Conservation (phyloP, 805 yeast species). For the Metschnikowia vanudenii region DNA sequence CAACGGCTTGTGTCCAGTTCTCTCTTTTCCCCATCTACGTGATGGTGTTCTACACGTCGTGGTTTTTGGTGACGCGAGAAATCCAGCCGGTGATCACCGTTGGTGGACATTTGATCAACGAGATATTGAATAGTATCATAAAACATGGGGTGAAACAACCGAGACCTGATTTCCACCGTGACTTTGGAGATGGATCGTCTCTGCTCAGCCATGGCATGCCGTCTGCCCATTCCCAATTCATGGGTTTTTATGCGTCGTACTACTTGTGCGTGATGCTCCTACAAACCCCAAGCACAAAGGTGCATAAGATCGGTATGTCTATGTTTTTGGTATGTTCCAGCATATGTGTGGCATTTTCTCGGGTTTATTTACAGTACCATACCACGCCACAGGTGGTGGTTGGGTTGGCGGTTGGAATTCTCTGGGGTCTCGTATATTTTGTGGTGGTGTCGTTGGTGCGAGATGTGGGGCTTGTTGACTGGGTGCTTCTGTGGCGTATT, state of each 20-base stretch:
- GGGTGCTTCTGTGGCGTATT: conserved; percentile 60
- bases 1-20: conserved; percentile 63
- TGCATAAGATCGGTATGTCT: conserved; percentile 21
- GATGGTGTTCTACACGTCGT: conserved; percentile 74
- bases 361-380: conserved; percentile 81
- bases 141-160: conserved; percentile 67
- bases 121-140: conserved; percentile 63
- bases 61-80: conserved; percentile 82
- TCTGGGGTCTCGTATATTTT: conserved; percentile 60
- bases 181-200: conserved; percentile 41
- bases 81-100: conserved; percentile 81
- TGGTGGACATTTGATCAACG: conserved; percentile 81
- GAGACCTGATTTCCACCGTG: conserved; percentile 62
- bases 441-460: conserved; percentile 52
- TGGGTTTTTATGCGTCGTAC: conserved; percentile 78
- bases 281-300: conserved; percentile 31
- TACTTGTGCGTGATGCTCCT: conserved; percentile 44
- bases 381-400: conserved; percentile 67
- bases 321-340: conserved; percentile 26
- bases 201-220: conserved; percentile 91
- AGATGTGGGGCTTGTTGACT: conserved; percentile 64
- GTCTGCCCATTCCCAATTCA: conserved; percentile 92
- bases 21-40: conserved; percentile 80
- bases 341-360: conserved; percentile 56
- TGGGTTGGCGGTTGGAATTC: conserved; percentile 64